phyloP scores from a whole-genome alignment of 2,329 filamentous ascomycete species.

The Penicillium concentricum region DNA sequence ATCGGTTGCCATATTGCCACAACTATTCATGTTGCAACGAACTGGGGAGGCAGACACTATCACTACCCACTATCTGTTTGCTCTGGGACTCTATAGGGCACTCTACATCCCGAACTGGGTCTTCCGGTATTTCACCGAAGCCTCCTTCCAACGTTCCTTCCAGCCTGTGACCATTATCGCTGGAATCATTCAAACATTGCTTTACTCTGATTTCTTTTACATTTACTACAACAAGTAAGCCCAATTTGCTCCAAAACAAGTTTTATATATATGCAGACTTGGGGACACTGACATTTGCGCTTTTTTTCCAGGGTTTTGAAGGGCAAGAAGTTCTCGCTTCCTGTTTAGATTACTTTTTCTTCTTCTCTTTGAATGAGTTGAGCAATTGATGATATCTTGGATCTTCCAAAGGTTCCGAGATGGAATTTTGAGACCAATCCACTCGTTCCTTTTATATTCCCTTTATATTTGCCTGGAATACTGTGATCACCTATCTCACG shows the following conservation, averaged over 20 bases:
- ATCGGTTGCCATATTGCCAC: slow-evolving; percentile 91
- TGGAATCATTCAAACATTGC: slow-evolving; percentile 85
- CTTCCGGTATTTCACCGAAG: slow-evolving; percentile 79
- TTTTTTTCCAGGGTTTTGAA: slow-evolving; percentile 61
- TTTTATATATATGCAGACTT: background rate
- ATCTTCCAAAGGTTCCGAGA: background rate
- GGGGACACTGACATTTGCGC: slow-evolving; percentile 1
- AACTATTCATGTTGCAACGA: slow-evolving; percentile 96
- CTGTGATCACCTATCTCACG: background rate
- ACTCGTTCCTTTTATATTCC: background rate
- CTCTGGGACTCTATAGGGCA: slow-evolving; percentile 84
- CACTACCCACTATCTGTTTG: slow-evolving; percentile 95
- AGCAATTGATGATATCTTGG: background rate
- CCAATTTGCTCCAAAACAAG: no score
- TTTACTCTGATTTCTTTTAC: slow-evolving; percentile 99
- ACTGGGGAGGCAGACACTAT: slow-evolving; percentile 99
- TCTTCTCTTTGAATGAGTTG: background rate
- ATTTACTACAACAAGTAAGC: slow-evolving; percentile 94
- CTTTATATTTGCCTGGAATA: background rate
- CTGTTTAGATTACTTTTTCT: slow-evolving; percentile 59
- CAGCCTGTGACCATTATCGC: slow-evolving; percentile 88
- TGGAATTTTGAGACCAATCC: background rate
- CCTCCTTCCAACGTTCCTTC: slow-evolving; percentile 74
- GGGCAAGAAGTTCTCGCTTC: slow-evolving; percentile 83
- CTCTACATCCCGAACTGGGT: slow-evolving; percentile 99